Percentiles rank a stretch among this genome's conserved stretches.
These are phyloP conservation scores for Cryphonectria naterciae DNA, from an alignment of 2,329 filamentous ascomycete genomes.

Conservation along the genomic window DNA sequence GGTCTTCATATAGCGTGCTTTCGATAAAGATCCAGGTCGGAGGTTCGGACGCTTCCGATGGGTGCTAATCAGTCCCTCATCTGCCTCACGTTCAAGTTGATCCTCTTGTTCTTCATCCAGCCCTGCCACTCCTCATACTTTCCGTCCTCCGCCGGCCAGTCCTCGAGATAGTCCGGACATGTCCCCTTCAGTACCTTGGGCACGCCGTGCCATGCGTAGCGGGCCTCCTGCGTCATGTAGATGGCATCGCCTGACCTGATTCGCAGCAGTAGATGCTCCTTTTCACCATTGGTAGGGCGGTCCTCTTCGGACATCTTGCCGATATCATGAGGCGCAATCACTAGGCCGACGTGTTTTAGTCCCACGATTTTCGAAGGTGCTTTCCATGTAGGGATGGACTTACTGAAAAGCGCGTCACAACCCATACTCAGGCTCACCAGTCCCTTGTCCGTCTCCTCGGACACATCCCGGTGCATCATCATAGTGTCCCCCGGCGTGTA, in stretches of 20 bases:
- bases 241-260: slow-evolving; percentile 86
- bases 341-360: slow-evolving; percentile 8
- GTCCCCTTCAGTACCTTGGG: slow-evolving; percentile 81
- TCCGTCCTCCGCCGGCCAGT: slow-evolving; percentile 69
- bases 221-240: slow-evolving; percentile 80
- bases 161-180: slow-evolving; percentile 73
- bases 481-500: slow-evolving; percentile 91
- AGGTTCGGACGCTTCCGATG: not conserved
- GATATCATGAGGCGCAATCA: slow-evolving; percentile 58
- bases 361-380: not conserved
- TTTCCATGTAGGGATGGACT: not conserved
- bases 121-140: slow-evolving; percentile 72
- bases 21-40: not conserved
- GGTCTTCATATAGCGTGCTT: not conserved
- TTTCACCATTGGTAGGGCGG: slow-evolving; percentile 37
- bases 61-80: slow-evolving; percentile 63
- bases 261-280: slow-evolving; percentile 63
- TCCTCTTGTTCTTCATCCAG: slow-evolving; percentile 86
- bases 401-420: slow-evolving; percentile 79
- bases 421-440: slow-evolving; percentile 87
- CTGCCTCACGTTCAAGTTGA: slow-evolving; percentile 92
- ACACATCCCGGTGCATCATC: slow-evolving; percentile 92
- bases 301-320: slow-evolving; percentile 37
- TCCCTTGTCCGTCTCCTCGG: slow-evolving; percentile 77
- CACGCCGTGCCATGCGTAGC: slow-evolving; percentile 95